Conservation (phyloP, 306 rosid genomes). For the Corylus avellana region DNA sequence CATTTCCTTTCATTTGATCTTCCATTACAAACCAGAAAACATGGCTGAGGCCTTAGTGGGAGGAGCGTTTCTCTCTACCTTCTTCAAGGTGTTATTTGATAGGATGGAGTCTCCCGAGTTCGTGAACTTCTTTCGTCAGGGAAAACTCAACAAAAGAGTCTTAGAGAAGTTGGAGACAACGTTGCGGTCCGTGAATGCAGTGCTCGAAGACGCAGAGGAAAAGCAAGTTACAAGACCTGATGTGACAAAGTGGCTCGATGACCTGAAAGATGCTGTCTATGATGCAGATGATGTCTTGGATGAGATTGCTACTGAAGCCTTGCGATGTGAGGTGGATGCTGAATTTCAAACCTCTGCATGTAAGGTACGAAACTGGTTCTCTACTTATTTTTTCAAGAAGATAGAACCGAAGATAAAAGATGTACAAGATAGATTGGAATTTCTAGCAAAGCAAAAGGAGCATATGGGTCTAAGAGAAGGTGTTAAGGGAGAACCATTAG, state of each 20-base stretch:
- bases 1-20: background rate
- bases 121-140: background rate
- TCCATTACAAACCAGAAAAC: background rate
- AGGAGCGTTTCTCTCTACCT: background rate
- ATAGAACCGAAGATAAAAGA: too few relatives aligned
- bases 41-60: background rate
- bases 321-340: too few relatives aligned
- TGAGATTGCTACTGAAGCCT: too few relatives aligned
- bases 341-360: background rate
- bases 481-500: background rate
- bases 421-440: background rate
- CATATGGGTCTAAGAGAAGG: background rate
- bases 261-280: too few relatives aligned
- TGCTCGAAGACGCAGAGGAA: slow-evolving; percentile 11
- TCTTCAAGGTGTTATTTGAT: background rate
- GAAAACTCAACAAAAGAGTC: background rate
- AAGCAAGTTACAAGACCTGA: background rate
- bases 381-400: too few relatives aligned
- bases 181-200: background rate
- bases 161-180: background rate
- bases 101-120: background rate
- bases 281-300: too few relatives aligned
- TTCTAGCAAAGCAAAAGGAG: background rate
- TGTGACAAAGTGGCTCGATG: background rate
- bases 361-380: too few relatives aligned